Conservation (phyloP, 108 stramenopile genomes). For the Fistulifera pelliculosa region DNA sequence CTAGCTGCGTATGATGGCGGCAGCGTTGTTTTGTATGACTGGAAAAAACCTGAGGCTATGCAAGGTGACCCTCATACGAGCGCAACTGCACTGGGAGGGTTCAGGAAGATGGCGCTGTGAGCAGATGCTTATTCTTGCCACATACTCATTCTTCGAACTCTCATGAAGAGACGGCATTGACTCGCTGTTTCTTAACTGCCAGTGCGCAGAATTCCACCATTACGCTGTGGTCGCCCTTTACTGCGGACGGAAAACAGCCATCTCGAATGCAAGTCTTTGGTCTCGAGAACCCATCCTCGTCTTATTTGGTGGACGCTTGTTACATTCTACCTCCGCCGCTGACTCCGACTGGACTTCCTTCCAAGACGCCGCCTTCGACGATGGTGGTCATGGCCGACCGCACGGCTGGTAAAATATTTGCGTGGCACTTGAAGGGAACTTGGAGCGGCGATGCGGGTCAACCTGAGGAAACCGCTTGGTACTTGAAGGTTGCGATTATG, state of each 20-base stretch:
- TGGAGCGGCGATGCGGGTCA: constrained; percentile 19
- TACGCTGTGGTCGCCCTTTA: constrained; percentile 66
- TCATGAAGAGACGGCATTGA: constrained; percentile 14
- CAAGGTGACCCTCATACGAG: background rate
- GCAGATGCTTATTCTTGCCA: constrained; percentile 45
- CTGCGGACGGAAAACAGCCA: constrained; percentile 11
- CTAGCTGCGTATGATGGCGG: constrained; percentile 60
- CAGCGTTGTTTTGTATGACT: constrained; percentile 57
- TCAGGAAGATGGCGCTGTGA: constrained; percentile 7
- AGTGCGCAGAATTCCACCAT: constrained; percentile 40
- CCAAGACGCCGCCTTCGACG: constrained; percentile 39
- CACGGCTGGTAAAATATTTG: constrained; percentile 33
- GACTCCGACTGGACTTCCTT: constrained; percentile 10
- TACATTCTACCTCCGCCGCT: constrained; percentile 24
- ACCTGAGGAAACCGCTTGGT: constrained; percentile 17
- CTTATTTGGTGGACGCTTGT: constrained; percentile 43
- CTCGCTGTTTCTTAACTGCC: constrained; percentile 63
- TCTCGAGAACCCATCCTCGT: constrained; percentile 24
- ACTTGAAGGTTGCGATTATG: constrained; percentile 54
- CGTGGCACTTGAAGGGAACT: constrained; percentile 40
- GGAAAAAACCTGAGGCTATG: constrained; percentile 10
- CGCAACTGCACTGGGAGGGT: constrained; percentile 5
- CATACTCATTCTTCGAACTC: constrained; percentile 16
- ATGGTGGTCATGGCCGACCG: constrained; percentile 60
- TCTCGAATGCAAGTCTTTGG: constrained; percentile 42